These are phyloP conservation scores for Hordeum pubiflorum DNA, from an alignment of 202 grass and related monocot genomes.

Conservation along the genomic window DNA sequence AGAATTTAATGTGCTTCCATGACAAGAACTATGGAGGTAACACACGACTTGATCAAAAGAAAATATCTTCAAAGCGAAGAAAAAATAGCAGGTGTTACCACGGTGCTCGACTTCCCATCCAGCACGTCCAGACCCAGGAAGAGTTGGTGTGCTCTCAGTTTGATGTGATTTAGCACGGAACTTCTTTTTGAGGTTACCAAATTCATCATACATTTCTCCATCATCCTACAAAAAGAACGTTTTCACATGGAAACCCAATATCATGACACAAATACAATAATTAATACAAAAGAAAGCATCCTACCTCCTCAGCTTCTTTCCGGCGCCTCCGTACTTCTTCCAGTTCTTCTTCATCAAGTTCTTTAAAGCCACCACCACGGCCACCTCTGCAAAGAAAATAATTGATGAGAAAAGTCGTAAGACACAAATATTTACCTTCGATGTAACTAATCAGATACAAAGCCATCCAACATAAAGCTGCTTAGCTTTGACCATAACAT, in stretches of 20 bases:
- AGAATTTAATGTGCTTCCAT: not conserved
- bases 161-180: constrained; percentile 77
- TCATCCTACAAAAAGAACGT: constrained; percentile 53
- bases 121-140: constrained; percentile 66
- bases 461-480: not conserved
- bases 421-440: not conserved
- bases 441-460: not conserved
- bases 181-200: constrained; percentile 99
- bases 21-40: not conserved
- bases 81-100: constrained; percentile 35
- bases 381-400: constrained; percentile 54
- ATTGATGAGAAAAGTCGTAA: not conserved
- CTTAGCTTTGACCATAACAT: not conserved
- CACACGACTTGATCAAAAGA: not conserved
- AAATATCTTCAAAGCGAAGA: not conserved
- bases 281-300: not conserved
- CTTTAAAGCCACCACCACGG: constrained; percentile 91
- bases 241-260: constrained; percentile 3
- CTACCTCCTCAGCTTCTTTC: constrained; percentile 78
- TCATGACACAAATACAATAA: not conserved
- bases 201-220: constrained; percentile 99
- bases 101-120: constrained; percentile 69
- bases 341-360: constrained; percentile 94
- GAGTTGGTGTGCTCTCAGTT: constrained; percentile 35
- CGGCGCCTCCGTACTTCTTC: constrained; percentile 84